Base-by-base conservation (phyloP, 345 rosid species). In the Moringa oleifera region DNA sequence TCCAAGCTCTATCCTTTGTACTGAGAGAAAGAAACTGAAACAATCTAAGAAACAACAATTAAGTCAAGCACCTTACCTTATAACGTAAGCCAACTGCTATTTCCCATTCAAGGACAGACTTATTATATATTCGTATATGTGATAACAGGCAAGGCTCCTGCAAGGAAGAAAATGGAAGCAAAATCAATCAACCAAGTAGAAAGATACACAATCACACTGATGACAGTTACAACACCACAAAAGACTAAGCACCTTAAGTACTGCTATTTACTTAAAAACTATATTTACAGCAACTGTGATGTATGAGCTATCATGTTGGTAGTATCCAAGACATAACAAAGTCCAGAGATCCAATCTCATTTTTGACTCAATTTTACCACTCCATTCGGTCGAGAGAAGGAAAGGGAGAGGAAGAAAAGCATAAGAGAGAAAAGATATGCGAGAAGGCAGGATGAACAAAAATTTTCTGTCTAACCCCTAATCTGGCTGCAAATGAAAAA, bases 21-120 rank as follows among this genome's bases (percentile, higher is more conserved):
- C 5, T 33, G 37, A 33, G 11, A 33, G 37, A 33, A 5, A 33
- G 11, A 33, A 33, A 33, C 37, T 33, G 37, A 33, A 33, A 33
- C 37, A 33, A 33, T 33, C 11, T 5, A 33, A 33, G 11, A 33
- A 33, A 33, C 11, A 33, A 33, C 37, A 33, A 33, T 33, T 33
- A 33, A 11, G 37, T 33, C 37, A 45, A 63, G 57, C n/a, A 71
- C 21, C 73, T 22, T 69, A 89, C 93, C 93, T 89, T 89, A 72
- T 81, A 86, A 18, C 85, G 85, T 74, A 89, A 81, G 63, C 96
- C 96, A 57, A 77, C 96, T 18, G 85, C 70, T 23, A 86, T 89
- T 75, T 89, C 96, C 96, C 96, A 89, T 70, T 89, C 96, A 55
- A 89, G 90, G 2, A 89, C 96, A 12, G 96, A 89, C 80, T 89